Conservation (phyloP, 129 eudicot genomes). For the Silybum marianum region DNA sequence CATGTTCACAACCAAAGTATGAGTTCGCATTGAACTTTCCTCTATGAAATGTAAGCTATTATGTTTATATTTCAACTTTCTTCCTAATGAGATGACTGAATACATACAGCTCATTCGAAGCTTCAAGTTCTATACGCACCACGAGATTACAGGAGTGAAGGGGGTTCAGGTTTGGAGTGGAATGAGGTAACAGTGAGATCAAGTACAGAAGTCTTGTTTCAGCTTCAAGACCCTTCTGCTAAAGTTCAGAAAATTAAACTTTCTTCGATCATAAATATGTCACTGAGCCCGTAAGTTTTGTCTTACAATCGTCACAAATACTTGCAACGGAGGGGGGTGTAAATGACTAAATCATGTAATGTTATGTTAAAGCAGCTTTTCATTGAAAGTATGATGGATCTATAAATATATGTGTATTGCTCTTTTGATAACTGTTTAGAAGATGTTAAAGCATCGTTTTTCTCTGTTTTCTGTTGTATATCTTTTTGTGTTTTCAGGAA, state of each 20-base stretch:
- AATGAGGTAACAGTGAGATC: slow-evolving; percentile 73
- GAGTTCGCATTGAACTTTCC: no score
- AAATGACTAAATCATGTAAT: slow-evolving; percentile 5
- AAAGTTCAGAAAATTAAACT: slow-evolving; percentile 73
- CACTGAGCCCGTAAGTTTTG: slow-evolving; percentile 48
- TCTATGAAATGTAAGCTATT: not conserved
- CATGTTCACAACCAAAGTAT: no score
- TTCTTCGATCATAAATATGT: slow-evolving; percentile 69
- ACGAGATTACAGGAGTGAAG: slow-evolving; percentile 72
- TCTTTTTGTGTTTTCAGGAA: not conserved
- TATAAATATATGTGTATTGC: not conserved
- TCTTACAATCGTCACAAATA: not conserved
- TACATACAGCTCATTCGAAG: slow-evolving; percentile 78
- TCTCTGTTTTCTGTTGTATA: not conserved
- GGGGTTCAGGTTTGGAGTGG: slow-evolving; percentile 63
- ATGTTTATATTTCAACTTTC: not conserved
- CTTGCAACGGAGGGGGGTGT: not conserved
- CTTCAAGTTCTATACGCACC: slow-evolving; percentile 68
- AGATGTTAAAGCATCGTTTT: no score
- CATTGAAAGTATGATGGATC: slow-evolving; percentile 1
- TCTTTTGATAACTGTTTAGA: not conserved
- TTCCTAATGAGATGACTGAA: not conserved
- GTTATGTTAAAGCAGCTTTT: slow-evolving; percentile 2
- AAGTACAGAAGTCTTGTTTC: slow-evolving; percentile 75
- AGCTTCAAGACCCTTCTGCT: slow-evolving; percentile 53